These are phyloP conservation scores for Friedmanniomyces simplex DNA, from an alignment of 495 filamentous ascomycete species.

Conservation along the genomic window DNA sequence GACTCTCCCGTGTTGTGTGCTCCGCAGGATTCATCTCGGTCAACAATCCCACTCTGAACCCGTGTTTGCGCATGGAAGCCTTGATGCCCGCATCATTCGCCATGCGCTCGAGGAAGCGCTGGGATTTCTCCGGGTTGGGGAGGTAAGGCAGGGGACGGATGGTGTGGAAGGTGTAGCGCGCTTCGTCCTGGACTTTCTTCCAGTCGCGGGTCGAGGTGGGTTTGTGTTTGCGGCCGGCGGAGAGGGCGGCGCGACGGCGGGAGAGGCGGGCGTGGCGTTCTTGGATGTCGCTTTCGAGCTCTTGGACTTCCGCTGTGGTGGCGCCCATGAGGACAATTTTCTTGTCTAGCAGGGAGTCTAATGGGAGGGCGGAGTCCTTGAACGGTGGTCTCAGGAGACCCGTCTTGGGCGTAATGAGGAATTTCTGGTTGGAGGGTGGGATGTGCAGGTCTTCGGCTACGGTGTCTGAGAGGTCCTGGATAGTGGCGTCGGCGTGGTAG, in stretches of 20 bases:
- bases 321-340: conserved; percentile 56
- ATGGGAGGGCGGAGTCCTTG: conserved; percentile 39
- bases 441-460: conserved; percentile 50
- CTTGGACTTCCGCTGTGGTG: conserved; percentile 41
- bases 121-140: conserved; percentile 55
- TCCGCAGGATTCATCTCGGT: conserved; percentile 89
- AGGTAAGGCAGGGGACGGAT: conserved; percentile 70
- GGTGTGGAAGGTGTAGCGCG: conserved; percentile 69
- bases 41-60: conserved; percentile 74
- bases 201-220: conserved; percentile 30
- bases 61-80: conserved; percentile 68
- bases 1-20: conserved; percentile 69
- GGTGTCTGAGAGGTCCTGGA: conserved; percentile 50
- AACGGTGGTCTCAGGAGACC: conserved; percentile 60
- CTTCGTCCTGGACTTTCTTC: conserved; percentile 43
- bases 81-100: conserved; percentile 77
- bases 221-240: conserved; percentile 28
- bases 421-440: conserved; percentile 60
- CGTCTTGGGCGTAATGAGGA: conserved; percentile 59
- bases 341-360: conserved; percentile 43
- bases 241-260: conserved; percentile 32
- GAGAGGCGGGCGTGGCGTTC: conserved; percentile 34
- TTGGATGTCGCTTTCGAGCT: conserved; percentile 37
- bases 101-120: conserved; percentile 66
- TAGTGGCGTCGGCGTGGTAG: conserved; percentile 35